Percentiles rank a stretch among this genome's conserved stretches.
Conservation (phyloP, 371 early-diverging fungal genomes). For the Mucor velutinosus region DNA sequence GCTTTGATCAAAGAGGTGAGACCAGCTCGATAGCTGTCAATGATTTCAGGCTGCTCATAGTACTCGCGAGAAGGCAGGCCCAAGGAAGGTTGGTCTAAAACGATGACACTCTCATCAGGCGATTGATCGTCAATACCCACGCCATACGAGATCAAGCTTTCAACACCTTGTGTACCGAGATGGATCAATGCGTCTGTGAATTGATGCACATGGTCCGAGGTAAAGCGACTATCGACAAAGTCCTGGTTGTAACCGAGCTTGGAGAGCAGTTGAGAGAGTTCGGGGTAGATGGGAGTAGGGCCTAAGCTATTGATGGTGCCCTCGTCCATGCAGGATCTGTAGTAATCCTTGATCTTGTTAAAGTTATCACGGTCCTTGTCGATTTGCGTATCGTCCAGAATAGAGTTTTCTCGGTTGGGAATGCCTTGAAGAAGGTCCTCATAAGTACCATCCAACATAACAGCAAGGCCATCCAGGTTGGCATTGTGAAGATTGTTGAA, state of each 20-base stretch:
- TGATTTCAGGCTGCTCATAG: slow-evolving; percentile 39
- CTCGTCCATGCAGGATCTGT: slow-evolving; percentile 58
- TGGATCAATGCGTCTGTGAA: slow-evolving; percentile 15
- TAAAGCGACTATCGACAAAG: background rate
- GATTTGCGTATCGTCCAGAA: slow-evolving; percentile 4
- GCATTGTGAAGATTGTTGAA: slow-evolving; percentile 29
- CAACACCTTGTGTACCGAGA: slow-evolving; percentile 10
- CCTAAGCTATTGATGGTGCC: slow-evolving; percentile 43
- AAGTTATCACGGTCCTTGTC: slow-evolving; percentile 44
- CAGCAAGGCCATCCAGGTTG: slow-evolving; percentile 31
- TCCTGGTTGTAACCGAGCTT: background rate
- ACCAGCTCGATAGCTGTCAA: slow-evolving; percentile 36
- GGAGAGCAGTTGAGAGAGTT: background rate
- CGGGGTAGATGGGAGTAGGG: slow-evolving; percentile 46
- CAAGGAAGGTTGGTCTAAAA: slow-evolving; percentile 43
- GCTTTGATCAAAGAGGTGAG: slow-evolving; percentile 23
- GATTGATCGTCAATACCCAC: slow-evolving; percentile 46
- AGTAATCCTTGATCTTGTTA: slow-evolving; percentile 47
- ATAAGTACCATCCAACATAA: slow-evolving; percentile 27
- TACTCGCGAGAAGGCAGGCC: slow-evolving; percentile 60
- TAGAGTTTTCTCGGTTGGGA: background rate
- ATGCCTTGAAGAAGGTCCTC: slow-evolving; percentile 14
- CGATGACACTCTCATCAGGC: slow-evolving; percentile 40
- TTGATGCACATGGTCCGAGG: background rate
- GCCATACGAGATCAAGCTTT: slow-evolving; percentile 30